A percentile compares a stretch with the other conserved stretches of the same genome.
phyloP scores from a whole-genome alignment of 345 rosid genomes.

The Linum usitatissimum region DNA sequence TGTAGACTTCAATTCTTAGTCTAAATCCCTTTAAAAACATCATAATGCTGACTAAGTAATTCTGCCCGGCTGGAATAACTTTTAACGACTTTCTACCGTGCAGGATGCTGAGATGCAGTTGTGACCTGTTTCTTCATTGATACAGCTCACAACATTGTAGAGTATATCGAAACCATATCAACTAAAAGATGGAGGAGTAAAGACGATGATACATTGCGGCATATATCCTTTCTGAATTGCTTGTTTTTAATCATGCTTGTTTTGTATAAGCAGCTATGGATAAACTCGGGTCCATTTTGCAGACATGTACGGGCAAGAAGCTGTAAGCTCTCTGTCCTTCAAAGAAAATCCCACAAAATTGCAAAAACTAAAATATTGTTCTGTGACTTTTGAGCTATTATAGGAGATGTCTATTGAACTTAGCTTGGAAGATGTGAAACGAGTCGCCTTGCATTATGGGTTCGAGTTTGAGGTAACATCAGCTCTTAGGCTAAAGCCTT shows the following conservation, averaged over 20 bases:
- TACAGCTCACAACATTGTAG: constrained; percentile 85
- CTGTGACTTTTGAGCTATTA: not conserved
- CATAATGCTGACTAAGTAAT: no score
- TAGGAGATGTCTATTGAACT: constrained; percentile 96
- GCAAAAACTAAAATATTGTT: no score
- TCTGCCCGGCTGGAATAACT: constrained; percentile 1
- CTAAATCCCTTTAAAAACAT: no score
- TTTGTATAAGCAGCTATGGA: constrained; percentile 62
- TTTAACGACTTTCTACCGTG: constrained; percentile 17
- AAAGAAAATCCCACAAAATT: not conserved
- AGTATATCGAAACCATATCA: constrained; percentile 88
- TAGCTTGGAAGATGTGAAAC: constrained; percentile 91
- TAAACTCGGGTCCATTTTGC: constrained; percentile 96
- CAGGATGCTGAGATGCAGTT: constrained; percentile 94
- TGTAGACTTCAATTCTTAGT: no score
- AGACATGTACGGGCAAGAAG: constrained; percentile 63
- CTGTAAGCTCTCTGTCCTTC: constrained; percentile 43
- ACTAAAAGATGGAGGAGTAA: constrained; percentile 94
- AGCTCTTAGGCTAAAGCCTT: no score
- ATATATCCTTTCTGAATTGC: not conserved
- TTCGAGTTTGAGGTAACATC: constrained; percentile 55
- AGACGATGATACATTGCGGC: constrained; percentile 18
- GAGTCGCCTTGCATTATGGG: constrained; percentile 64
- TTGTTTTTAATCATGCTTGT: constrained; percentile 6
- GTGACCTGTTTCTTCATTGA: constrained; percentile 95